These are phyloP conservation scores for Cornus suecica DNA, from an alignment of 148 eudicot genomes.

Conservation along the genomic window DNA sequence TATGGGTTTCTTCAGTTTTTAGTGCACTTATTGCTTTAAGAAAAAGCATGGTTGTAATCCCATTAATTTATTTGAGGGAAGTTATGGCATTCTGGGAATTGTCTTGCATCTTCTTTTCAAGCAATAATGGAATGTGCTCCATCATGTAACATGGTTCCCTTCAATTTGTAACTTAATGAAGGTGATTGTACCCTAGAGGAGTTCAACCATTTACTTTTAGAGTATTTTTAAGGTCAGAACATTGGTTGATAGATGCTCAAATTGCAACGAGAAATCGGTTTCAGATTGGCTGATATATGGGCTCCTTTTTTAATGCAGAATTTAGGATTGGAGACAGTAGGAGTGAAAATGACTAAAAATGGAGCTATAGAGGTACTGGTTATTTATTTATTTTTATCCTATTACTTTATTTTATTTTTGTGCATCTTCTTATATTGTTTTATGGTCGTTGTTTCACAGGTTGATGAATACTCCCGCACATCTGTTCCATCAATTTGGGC, in stretches of 20 bases:
- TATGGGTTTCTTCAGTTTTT: neutral
- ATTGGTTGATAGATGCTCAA: constrained; percentile 2
- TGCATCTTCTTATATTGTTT: constrained; percentile 1
- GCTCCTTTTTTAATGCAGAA: constrained; percentile 46
- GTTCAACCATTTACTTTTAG: too few species aligned
- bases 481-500: constrained; percentile 99
- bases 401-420: neutral
- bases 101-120: too few species aligned
- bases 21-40: neutral
- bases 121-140: too few species aligned
- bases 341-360: constrained; percentile 69
- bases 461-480: constrained; percentile 79
- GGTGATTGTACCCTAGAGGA: too few species aligned
- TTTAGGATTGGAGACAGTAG: constrained; percentile 82
- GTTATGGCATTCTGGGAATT: neutral
- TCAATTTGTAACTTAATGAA: too few species aligned
- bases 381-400: neutral
- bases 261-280: neutral
- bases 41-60: neutral
- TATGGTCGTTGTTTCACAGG: constrained; percentile 42
- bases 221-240: too few species aligned
- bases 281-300: constrained; percentile 1
- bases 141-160: too few species aligned
- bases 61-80: neutral
- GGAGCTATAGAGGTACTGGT: constrained; percentile 82